A percentile compares a stretch with the other conserved stretches of the same genome.
Conservation (phyloP, 73 alveolate genomes). For the Paramecium bursaria region DNA sequence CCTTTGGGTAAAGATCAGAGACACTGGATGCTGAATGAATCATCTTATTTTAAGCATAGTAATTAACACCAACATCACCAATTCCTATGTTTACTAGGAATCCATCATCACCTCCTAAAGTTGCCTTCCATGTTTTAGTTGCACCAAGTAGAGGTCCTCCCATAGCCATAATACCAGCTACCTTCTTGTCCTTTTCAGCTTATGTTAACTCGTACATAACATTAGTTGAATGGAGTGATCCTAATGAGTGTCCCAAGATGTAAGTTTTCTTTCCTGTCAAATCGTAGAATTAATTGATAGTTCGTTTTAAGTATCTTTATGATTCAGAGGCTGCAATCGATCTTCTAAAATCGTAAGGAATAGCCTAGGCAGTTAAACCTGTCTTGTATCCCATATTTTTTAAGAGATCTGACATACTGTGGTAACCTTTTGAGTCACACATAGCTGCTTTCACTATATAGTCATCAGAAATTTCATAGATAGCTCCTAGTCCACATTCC, state of each 20-base stretch:
- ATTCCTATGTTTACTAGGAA: constrained; percentile 31
- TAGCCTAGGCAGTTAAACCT: constrained; percentile 65
- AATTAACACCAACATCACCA: constrained; percentile 61
- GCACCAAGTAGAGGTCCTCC: constrained; percentile 69
- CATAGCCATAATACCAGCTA: constrained; percentile 39
- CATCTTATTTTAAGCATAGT: constrained; percentile 58
- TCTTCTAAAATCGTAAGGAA: constrained; percentile 64
- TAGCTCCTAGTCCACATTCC: constrained; percentile 66
- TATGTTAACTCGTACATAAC: constrained; percentile 14
- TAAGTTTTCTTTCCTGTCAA: constrained; percentile 61
- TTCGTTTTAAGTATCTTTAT: constrained; percentile 18
- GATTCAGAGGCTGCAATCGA: constrained; percentile 67
- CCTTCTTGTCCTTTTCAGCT: constrained; percentile 53
- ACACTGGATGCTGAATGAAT: constrained; percentile 55
- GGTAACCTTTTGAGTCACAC: constrained; percentile 61
- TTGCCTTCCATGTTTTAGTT: constrained; percentile 53
- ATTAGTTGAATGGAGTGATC: constrained; percentile 61
- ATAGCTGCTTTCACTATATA: constrained; percentile 37
- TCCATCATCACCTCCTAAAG: constrained; percentile 63
- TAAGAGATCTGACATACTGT: constrained; percentile 30
- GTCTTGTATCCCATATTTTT: constrained; percentile 55
- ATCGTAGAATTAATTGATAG: constrained; percentile 19
- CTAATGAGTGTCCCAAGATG: constrained; percentile 62
- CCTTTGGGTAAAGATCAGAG: constrained; percentile 57
- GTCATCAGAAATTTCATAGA: constrained; percentile 57